Conservation (phyloP, 768 basidiomycete species). For the Russula sp. region DNA sequence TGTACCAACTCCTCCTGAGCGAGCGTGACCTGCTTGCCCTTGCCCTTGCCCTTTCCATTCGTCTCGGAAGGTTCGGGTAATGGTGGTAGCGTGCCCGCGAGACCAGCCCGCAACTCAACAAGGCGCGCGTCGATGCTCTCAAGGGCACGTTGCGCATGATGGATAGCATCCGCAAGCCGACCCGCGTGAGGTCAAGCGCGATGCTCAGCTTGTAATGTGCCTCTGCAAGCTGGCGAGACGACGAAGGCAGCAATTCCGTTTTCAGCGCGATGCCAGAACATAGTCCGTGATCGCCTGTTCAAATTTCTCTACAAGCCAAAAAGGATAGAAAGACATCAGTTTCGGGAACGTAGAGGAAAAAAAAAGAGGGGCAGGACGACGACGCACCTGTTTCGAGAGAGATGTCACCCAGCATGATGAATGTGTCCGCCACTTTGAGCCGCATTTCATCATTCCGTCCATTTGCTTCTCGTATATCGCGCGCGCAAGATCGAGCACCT, state of each 20-base stretch:
- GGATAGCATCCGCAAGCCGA: conserved; percentile 75
- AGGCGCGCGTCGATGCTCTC: conserved; percentile 73
- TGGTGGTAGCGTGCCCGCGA: conserved; percentile 40
- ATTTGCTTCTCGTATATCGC: conserved; percentile 74
- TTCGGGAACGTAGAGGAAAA: neutral
- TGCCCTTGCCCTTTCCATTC: conserved; percentile 74
- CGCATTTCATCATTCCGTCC: conserved; percentile 57
- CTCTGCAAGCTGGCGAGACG: conserved; percentile 91
- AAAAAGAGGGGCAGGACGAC: neutral
- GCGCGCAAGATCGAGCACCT: conserved; percentile 91
- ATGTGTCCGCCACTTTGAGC: conserved; percentile 88
- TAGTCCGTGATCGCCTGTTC: conserved; percentile 92
- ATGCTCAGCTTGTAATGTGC: conserved; percentile 94
- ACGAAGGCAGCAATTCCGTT: conserved; percentile 65
- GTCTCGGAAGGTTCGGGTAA: conserved; percentile 35
- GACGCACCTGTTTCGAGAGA: conserved; percentile 88
- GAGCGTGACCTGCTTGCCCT: conserved; percentile 35
- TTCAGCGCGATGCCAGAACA: conserved; percentile 72
- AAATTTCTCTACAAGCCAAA: conserved; percentile 72
- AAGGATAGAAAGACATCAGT: neutral
- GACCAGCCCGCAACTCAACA: conserved; percentile 51
- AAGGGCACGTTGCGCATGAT: conserved; percentile 75
- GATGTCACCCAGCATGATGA: conserved; percentile 91
- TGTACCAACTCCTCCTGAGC: conserved; percentile 54
- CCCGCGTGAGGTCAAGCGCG: conserved; percentile 90